Conservation (phyloP, 352 stramenopile genomes). For the Halophytophthora batemanensis region DNA sequence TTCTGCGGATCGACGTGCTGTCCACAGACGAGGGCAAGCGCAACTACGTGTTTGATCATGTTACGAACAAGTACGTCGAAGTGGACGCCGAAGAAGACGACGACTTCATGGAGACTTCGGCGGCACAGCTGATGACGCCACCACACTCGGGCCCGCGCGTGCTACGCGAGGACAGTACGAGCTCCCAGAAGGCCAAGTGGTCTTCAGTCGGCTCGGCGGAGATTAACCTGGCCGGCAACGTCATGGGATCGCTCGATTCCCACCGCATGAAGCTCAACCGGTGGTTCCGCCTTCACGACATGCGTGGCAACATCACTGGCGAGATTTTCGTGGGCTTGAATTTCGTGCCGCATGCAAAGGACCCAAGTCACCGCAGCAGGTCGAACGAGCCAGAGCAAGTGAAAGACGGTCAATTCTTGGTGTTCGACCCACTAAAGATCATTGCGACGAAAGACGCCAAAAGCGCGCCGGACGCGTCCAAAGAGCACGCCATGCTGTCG, state of each 20-base stretch:
- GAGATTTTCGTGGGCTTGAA: conserved; percentile 84
- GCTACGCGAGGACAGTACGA: conserved; percentile 50
- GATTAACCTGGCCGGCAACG: conserved; percentile 81
- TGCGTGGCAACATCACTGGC: conserved; percentile 71
- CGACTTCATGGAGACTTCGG: conserved; percentile 28
- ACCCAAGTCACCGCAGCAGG: conserved; percentile 22
- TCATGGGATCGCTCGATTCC: conserved; percentile 72
- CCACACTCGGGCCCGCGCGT: conserved; percentile 20
- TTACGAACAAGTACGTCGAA: conserved; percentile 85
- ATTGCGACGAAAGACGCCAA: conserved; percentile 50
- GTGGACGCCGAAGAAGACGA: conserved; percentile 68
- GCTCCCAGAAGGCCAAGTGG: conserved; percentile 61
- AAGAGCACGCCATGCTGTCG: conserved; percentile 69
- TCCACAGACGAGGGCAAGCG: conserved; percentile 67
- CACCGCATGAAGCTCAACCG: conserved; percentile 67
- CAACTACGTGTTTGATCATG: conserved; percentile 84
- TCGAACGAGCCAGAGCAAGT: conserved; percentile 68
- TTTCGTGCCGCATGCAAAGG: conserved; percentile 56
- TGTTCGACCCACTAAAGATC: conserved; percentile 87
- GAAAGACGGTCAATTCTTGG: conserved; percentile 77
- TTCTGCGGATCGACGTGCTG: conserved; percentile 74
- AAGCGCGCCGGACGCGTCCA: conserved; percentile 26
- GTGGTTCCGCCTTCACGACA: conserved; percentile 83
- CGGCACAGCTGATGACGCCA: conserved; percentile 16
- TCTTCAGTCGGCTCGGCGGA: conserved; percentile 74